Evolutionary conservation across 2,329 filamentous ascomycete genomes (phyloP).

Genomic region (Fusarium zealandicum): DNA sequence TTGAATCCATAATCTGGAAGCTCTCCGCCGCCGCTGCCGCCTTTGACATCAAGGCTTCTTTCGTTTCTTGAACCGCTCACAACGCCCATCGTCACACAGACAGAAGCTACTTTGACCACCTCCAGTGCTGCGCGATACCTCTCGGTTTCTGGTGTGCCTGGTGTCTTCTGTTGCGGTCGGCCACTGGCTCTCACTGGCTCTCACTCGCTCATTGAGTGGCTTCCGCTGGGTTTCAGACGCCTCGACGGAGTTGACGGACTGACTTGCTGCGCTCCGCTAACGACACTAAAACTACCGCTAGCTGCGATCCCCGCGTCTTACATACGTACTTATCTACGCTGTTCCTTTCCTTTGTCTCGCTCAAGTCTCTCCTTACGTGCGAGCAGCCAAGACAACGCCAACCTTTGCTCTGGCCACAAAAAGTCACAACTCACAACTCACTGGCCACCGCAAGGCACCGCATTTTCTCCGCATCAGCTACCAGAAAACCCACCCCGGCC

Average conservation of each 20-base stretch:
- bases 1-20: slow-evolving; percentile 9
- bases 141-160: not conserved
- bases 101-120: no score
- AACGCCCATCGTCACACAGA: no score
- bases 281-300: slow-evolving; percentile 38
- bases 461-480: slow-evolving; percentile 3
- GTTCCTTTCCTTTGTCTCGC: slow-evolving; percentile 5
- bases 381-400: not conserved
- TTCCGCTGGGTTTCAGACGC: slow-evolving; percentile 3
- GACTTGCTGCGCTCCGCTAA: slow-evolving; percentile 36
- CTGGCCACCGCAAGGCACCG: slow-evolving; percentile 1
- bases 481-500: slow-evolving; percentile 1
- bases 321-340: slow-evolving; percentile 24
- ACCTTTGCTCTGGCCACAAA: slow-evolving; percentile 2
- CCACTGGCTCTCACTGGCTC: not conserved
- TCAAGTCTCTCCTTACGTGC: not conserved
- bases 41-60: no score
- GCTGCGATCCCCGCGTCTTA: slow-evolving; percentile 40
- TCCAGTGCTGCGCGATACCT: not conserved
- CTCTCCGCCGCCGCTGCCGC: no score
- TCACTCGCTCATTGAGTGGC: no score
- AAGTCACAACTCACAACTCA: slow-evolving; percentile 3
- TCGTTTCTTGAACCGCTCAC: no score
- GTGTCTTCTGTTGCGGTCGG: not conserved
- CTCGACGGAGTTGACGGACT: slow-evolving; percentile 17